Conservation (phyloP, 805 yeast genomes). For the Helenozyma baotianmanensis region DNA sequence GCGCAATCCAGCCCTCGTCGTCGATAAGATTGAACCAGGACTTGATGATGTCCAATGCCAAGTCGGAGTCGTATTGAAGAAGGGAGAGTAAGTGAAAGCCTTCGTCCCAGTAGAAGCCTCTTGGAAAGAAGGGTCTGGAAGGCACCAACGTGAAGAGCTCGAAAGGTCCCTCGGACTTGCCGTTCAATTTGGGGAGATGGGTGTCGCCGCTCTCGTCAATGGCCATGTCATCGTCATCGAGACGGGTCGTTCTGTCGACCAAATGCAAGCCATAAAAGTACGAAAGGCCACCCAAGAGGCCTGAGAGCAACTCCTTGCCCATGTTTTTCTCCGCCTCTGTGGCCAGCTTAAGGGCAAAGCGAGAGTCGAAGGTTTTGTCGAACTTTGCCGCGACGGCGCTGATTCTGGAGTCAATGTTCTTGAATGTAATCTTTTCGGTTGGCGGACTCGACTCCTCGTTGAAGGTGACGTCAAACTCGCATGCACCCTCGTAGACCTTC, state of each 20-base stretch:
- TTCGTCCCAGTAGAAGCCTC: slow-evolving; percentile 99
- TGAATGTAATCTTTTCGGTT: slow-evolving; percentile 33
- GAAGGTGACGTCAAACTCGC: slow-evolving; percentile 70
- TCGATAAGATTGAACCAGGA: slow-evolving; percentile 89
- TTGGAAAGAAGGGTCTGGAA: slow-evolving; percentile 88
- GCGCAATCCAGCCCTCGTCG: slow-evolving; percentile 92
- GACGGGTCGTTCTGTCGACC: slow-evolving; percentile 67
- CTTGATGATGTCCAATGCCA: slow-evolving; percentile 70
- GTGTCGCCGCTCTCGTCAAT: slow-evolving; percentile 25
- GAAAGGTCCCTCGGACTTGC: slow-evolving; percentile 68
- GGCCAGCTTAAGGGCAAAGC: slow-evolving; percentile 53
- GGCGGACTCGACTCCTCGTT: slow-evolving; percentile 41
- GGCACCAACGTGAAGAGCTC: slow-evolving; percentile 83
- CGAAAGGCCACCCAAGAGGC: slow-evolving; percentile 84
- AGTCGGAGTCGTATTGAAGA: slow-evolving; percentile 75
- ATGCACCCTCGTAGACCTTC: slow-evolving; percentile 65
- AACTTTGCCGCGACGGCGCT: slow-evolving; percentile 32
- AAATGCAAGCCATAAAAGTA: slow-evolving; percentile 80
- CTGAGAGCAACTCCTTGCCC: slow-evolving; percentile 77
- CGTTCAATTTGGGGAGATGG: slow-evolving; percentile 36
- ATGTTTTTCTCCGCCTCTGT: slow-evolving; percentile 47
- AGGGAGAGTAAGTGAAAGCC: slow-evolving; percentile 90
- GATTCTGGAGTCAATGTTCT: slow-evolving; percentile 33
- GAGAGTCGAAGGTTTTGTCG: slow-evolving; percentile 47
- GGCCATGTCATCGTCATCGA: slow-evolving; percentile 68